Evolutionary conservation across 192 early-diverging fungal genomes (phyloP), one percentile per base, ranked within the genome.

Genomic region (Backusella luteola): DNA sequence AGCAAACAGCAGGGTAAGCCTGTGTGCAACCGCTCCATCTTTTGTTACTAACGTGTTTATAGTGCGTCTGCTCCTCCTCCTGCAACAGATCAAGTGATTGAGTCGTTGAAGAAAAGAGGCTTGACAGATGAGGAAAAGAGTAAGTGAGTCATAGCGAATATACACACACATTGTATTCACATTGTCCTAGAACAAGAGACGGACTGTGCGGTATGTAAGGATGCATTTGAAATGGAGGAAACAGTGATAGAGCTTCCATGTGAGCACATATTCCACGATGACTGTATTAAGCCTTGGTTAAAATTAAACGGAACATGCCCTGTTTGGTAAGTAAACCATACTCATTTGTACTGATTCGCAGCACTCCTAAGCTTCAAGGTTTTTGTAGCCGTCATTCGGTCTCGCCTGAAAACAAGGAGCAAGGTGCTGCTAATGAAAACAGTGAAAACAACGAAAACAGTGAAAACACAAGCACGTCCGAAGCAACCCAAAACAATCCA

Each of bases 271-370:
- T 98, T 96, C 76, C 97, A 99, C 78, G 88, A 90, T 3, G 86
- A 89, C 3, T 99, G 97, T 77, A 94, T 97, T 69, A 91, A 92
- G 56, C 91, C 91, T 35, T 99, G 97, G 97, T 86, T 99, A 66
- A 93, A 93, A 75, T 88, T 97, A 68, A 98, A 97, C 74, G 96
- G 95, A 8, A 95, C 96, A 5, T 97, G 96, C 83, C 96, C 96
- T 26, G 93, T 96, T n/a, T 97, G 96, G 88, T 89, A 88, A 73
- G 79, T 66, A 32, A 32, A 32, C n/a, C 6, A 42, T 11, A 1
- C 38, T 35, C 11, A 23, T 63, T 38, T 11, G 34, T 14, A 21
- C 46, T 15, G 6, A 69, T 29, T 21, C 2, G 9, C 17, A 56
- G 41, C 6, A 69, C 29, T 49, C 12, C 46, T 49, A 38, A 21